phyloP scores from a whole-genome alignment of 306 rosid genomes.

The Acacia confusa region DNA sequence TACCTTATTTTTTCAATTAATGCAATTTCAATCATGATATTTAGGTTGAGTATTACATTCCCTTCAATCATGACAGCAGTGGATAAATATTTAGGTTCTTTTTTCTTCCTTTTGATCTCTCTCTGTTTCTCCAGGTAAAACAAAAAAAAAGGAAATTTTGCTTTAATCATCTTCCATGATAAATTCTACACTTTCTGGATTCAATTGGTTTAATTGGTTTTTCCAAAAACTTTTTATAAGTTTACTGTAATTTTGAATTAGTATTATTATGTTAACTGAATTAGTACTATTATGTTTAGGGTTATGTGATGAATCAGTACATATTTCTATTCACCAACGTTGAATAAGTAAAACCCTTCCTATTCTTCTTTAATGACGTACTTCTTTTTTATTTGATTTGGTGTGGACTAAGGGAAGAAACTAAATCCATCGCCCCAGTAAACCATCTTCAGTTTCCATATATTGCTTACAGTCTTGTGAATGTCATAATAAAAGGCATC shows the following conservation, averaged over 20 bases:
- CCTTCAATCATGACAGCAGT: conserved; percentile 32
- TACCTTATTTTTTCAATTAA: no score
- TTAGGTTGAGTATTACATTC: conserved; percentile 20
- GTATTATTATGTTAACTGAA: no score
- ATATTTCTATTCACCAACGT: background rate
- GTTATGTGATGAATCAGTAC: no score
- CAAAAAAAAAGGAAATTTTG: no score
- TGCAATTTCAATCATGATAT: background rate
- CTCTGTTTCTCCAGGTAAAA: no score
- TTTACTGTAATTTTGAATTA: no score
- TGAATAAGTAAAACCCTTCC: background rate
- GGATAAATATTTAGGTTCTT: conserved; percentile 34
- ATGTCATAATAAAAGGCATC: background rate
- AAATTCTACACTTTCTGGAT: no score
- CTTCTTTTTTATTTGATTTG: background rate
- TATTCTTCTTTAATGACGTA: background rate
- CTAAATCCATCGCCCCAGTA: background rate
- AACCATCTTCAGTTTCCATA: background rate
- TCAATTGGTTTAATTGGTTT: no score
- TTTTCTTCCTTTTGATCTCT: no score
- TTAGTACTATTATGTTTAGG: no score
- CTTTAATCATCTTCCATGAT: no score
- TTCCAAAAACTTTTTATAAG: no score
- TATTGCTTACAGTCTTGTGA: background rate
- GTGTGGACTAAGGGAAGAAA: background rate